Percentiles rank a stretch among this genome's conserved stretches.
Conservation (phyloP, 345 rosid species). For the Raphanus raphanistrum region DNA sequence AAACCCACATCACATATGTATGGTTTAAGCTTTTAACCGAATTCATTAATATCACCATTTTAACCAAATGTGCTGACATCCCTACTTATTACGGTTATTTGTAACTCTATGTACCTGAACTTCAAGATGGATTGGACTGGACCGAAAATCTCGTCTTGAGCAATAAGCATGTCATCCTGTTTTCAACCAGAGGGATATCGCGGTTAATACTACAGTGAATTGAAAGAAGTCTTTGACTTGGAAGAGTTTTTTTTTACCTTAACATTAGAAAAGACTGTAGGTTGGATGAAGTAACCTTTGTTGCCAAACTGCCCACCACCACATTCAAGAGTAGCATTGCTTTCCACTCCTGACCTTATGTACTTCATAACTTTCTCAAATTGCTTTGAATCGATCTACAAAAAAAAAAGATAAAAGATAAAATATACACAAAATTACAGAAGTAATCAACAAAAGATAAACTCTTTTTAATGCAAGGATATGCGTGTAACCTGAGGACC, state of each 20-base stretch:
- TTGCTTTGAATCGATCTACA: constrained; percentile 74
- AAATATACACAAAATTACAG: not conserved
- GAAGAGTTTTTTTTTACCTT: constrained; percentile 42
- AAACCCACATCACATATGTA: not conserved
- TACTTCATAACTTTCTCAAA: constrained; percentile 74
- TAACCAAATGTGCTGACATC: no score
- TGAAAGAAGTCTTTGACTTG: not conserved
- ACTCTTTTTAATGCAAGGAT: not conserved
- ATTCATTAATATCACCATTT: not conserved
- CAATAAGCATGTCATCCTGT: constrained; percentile 92
- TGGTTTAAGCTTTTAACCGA: not conserved
- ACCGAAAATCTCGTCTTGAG: constrained; percentile 93
- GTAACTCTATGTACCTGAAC: constrained; percentile 53
- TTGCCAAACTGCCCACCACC: constrained; percentile 81
- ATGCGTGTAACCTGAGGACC: constrained; percentile 75
- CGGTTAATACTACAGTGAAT: not conserved
- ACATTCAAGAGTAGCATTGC: constrained; percentile 85
- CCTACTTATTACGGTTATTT: no score
- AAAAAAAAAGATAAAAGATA: not conserved
- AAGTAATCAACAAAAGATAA: not conserved
- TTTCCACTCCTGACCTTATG: constrained; percentile 70
- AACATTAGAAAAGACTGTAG: constrained; percentile 95
- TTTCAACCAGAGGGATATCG: not conserved
- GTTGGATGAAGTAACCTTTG: constrained; percentile 86
- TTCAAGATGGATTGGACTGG: constrained; percentile 96